phyloP scores from a whole-genome alignment of 805 yeast genomes.

The Grigorovia humatica region DNA sequence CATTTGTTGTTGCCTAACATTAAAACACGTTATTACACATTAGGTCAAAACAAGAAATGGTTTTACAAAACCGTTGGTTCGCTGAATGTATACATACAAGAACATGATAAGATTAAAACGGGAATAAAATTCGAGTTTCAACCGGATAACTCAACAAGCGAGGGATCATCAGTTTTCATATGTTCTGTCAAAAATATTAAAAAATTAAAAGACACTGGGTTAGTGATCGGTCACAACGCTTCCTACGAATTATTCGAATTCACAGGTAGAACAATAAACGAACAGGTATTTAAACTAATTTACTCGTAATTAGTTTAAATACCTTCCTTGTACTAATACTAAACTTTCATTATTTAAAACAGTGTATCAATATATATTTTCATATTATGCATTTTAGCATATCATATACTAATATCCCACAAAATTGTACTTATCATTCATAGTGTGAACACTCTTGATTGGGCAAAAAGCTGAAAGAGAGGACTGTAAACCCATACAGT shows the following conservation, averaged over 20 bases:
- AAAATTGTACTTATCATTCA: no score
- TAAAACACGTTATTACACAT: constrained; percentile 17
- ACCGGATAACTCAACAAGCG: neutral
- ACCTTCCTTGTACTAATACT: neutral
- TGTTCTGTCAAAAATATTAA: constrained; percentile 11
- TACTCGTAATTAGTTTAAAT: neutral
- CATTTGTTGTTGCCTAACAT: constrained; percentile 14
- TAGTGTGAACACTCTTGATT: no score
- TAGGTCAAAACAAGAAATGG: constrained; percentile 15
- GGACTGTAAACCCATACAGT: neutral
- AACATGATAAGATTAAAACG: constrained; percentile 9
- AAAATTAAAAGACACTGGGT: constrained; percentile 24
- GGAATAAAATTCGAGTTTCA: constrained; percentile 13
- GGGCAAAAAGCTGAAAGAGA: neutral
- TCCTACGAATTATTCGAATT: constrained; percentile 19
- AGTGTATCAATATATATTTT: neutral
- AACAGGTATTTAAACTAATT: constrained; percentile 17
- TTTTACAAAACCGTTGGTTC: constrained; percentile 9
- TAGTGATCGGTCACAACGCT: constrained; percentile 9
- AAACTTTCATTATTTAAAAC: neutral
- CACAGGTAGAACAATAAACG: constrained; percentile 16
- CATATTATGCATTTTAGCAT: neutral
- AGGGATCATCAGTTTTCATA: constrained; percentile 1
- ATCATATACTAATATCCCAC: neutral
- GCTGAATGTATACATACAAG: constrained; percentile 15